Evolutionary conservation across 495 filamentous ascomycete species (phyloP).

Genomic region (Aspergillus olivimuriae): DNA sequence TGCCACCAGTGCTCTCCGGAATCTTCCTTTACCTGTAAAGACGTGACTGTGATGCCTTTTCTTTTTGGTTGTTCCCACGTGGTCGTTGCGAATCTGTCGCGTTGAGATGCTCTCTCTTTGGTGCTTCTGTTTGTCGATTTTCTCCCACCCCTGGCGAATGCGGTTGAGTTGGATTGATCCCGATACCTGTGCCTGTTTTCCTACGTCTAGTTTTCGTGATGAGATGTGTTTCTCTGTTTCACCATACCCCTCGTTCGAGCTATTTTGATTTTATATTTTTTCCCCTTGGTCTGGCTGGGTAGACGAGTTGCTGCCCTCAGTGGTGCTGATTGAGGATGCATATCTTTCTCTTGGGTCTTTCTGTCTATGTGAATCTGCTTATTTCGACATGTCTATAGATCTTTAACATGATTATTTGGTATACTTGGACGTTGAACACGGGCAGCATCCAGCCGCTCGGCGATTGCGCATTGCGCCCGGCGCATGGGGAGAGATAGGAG

Average conservation of each 20-base stretch:
- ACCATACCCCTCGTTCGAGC: slow-evolving; percentile 20
- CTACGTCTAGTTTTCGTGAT: slow-evolving; percentile 2
- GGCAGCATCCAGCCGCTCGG: too few relatives aligned
- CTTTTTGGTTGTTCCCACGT: too few relatives aligned
- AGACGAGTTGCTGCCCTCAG: too few relatives aligned
- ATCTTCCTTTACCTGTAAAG: slow-evolving; percentile 3
- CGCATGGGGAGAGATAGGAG: too few relatives aligned
- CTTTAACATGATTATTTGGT: background rate
- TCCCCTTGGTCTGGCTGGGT: too few relatives aligned
- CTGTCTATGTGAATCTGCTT: slow-evolving; percentile 1
- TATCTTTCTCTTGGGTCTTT: background rate
- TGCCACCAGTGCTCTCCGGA: slow-evolving; percentile 9
- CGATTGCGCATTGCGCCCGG: too few relatives aligned
- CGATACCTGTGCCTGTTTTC: too few relatives aligned
- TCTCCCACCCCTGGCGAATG: slow-evolving; percentile 10
- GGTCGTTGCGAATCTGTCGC: too few relatives aligned
- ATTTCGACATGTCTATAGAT: slow-evolving; percentile 2
- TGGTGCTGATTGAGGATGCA: too few relatives aligned
- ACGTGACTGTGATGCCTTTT: slow-evolving; percentile 7
- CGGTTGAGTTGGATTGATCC: slow-evolving; percentile 12
- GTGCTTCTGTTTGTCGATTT: slow-evolving; percentile 3
- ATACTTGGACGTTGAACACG: too few relatives aligned
- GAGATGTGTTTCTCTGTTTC: slow-evolving; percentile 16
- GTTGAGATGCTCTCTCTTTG: too few relatives aligned
- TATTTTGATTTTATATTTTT: slow-evolving; percentile 4